phyloP scores from a whole-genome alignment of 2,329 filamentous ascomycete genomes.

The Lasiodiplodia citricola region DNA sequence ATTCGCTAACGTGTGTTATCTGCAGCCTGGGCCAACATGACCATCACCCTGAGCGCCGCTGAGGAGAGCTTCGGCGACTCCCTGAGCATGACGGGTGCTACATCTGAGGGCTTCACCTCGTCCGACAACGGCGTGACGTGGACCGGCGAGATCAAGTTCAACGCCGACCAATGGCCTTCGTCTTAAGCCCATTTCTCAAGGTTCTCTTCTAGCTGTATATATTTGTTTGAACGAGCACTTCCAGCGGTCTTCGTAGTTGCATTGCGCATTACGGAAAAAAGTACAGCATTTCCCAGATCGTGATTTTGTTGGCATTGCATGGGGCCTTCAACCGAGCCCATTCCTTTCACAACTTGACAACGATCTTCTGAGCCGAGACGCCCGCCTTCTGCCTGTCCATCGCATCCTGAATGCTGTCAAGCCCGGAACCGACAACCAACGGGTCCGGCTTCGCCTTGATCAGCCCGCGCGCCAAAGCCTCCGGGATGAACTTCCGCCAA shows the following conservation, averaged over 20 bases:
- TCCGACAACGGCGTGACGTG: slow-evolving; percentile 27
- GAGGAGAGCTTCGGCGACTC: slow-evolving; percentile 20
- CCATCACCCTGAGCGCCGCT: slow-evolving; percentile 11
- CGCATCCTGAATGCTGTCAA: slow-evolving; percentile 34
- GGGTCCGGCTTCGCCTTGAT: slow-evolving; percentile 40
- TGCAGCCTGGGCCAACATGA: slow-evolving; percentile 18
- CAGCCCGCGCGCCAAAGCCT: slow-evolving; percentile 38
- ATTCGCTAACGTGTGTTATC: not conserved
- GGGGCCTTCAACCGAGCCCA: too few relatives aligned
- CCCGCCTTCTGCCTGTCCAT: slow-evolving; percentile 35
- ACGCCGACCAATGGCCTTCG: slow-evolving; percentile 7
- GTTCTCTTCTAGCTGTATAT: not conserved
- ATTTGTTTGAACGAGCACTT: not conserved
- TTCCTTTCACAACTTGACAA: slow-evolving; percentile 34
- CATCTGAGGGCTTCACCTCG: slow-evolving; percentile 4
- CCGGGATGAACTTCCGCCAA: slow-evolving; percentile 41
- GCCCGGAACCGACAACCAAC: slow-evolving; percentile 35
- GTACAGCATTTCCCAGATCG: not conserved
- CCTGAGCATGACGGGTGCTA: not conserved
- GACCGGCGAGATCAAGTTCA: slow-evolving; percentile 26
- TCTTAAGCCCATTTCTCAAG: not conserved
- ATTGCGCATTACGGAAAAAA: not conserved
- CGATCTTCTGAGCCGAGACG: slow-evolving; percentile 48
- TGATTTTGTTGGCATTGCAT: too few relatives aligned
- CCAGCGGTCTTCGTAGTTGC: not conserved